Evolutionary conservation across 2,329 filamentous ascomycete species (phyloP).

Genomic region (Emericellopsis atlantica): DNA sequence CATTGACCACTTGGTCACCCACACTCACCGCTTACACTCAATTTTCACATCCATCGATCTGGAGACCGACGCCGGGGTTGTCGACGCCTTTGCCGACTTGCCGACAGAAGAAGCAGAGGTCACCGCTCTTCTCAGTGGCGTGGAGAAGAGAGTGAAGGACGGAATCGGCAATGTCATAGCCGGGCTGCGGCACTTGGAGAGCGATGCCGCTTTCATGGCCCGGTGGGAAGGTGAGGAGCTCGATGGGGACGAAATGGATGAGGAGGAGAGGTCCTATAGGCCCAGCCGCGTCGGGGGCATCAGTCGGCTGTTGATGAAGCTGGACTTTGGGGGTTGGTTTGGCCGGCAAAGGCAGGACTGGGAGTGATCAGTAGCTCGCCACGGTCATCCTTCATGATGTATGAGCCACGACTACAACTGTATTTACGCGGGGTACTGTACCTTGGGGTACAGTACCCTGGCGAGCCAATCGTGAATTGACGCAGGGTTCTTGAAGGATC

Average conservation of each 20-base stretch:
- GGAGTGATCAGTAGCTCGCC: too few species aligned
- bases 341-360: constrained; percentile 9
- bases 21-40: constrained; percentile 61
- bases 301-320: constrained; percentile 80
- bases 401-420: too few species aligned
- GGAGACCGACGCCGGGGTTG: constrained; percentile 69
- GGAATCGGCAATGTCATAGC: constrained; percentile 58
- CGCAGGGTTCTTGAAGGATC: too few species aligned
- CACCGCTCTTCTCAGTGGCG: constrained; percentile 47
- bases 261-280: constrained; percentile 35
- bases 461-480: too few species aligned
- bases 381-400: too few species aligned
- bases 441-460: too few species aligned
- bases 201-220: constrained; percentile 28
- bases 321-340: constrained; percentile 58
- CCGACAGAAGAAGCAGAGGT: constrained; percentile 61
- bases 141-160: constrained; percentile 51
- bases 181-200: constrained; percentile 31
- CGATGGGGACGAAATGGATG: constrained; percentile 24
- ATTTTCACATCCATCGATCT: constrained; percentile 72
- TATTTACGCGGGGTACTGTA: too few species aligned
- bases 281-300: constrained; percentile 67
- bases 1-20: constrained; percentile 70
- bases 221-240: constrained; percentile 24
- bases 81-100: constrained; percentile 62